Percentiles rank a stretch among this genome's conserved stretches.
phyloP scores from a whole-genome alignment of 2,329 filamentous ascomycete genomes.

The Acarospora socialis region DNA sequence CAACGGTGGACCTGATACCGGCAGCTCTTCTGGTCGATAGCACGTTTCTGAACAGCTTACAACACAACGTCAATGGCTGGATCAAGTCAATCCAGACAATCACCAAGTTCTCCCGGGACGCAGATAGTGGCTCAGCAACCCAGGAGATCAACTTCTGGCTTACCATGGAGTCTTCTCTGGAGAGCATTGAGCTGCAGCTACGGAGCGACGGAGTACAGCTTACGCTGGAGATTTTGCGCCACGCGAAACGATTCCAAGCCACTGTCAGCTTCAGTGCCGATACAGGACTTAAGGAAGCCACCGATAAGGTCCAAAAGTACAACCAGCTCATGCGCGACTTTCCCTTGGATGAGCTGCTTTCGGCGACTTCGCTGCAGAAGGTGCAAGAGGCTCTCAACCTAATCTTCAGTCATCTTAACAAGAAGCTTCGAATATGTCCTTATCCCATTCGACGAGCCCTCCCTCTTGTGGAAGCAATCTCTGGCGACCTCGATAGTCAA shows the following conservation, averaged over 20 bases:
- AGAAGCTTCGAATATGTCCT: slow-evolving; percentile 90
- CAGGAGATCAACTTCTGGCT: slow-evolving; percentile 99
- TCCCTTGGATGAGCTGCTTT: slow-evolving; percentile 83
- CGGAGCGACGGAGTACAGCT: slow-evolving; percentile 76
- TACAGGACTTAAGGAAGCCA: slow-evolving; percentile 88
- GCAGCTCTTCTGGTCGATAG: slow-evolving; percentile 68
- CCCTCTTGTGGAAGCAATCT: slow-evolving; percentile 92
- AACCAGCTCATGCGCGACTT: slow-evolving; percentile 99
- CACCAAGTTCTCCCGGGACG: slow-evolving; percentile 84
- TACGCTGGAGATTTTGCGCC: slow-evolving; percentile 87
- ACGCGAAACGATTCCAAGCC: slow-evolving; percentile 95
- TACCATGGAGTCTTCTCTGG: slow-evolving; percentile 86
- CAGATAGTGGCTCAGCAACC: slow-evolving; percentile 62
- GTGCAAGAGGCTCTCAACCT: slow-evolving; percentile 76
- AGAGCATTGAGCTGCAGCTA: slow-evolving; percentile 81
- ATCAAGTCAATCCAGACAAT: slow-evolving; percentile 97
- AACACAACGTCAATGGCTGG: slow-evolving; percentile 91
- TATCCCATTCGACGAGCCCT: slow-evolving; percentile 88
- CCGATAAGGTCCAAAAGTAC: slow-evolving; percentile 94
- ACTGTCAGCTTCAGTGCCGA: slow-evolving; percentile 95
- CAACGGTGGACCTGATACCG: slow-evolving; percentile 67
- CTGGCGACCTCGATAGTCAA: slow-evolving; percentile 74
- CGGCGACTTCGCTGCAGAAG: slow-evolving; percentile 77
- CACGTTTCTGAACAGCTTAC: slow-evolving; percentile 81
- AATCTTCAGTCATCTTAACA: slow-evolving; percentile 92